Conservation (phyloP, 768 basidiomycete species). For the Ramaria rubella region DNA sequence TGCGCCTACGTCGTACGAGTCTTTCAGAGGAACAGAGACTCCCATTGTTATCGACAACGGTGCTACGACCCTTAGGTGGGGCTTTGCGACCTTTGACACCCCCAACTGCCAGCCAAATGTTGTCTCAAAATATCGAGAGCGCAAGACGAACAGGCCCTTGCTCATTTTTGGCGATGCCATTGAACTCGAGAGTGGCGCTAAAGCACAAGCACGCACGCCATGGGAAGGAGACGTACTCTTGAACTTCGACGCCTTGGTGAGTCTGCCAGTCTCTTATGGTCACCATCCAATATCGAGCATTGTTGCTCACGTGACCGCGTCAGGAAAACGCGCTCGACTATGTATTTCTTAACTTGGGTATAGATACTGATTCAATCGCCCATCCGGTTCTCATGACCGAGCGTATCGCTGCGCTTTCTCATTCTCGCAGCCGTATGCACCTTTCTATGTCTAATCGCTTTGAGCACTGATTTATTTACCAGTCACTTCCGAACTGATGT, state of each 20-base stretch:
- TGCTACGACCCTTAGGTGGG: constrained; percentile 74
- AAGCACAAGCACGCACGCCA: constrained; percentile 69
- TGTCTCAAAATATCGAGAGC: constrained; percentile 84
- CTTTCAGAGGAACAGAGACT: constrained; percentile 41
- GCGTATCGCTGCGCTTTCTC: constrained; percentile 77
- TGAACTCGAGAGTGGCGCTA: constrained; percentile 79
- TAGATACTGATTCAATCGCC: constrained; percentile 66
- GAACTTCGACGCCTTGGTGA: constrained; percentile 89
- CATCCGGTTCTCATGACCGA: constrained; percentile 96
- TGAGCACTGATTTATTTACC: constrained; percentile 2
- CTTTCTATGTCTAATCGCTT: neutral
- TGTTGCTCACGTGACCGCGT: neutral
- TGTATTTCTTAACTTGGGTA: constrained; percentile 79
- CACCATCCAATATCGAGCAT: neutral
- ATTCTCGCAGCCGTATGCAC: constrained; percentile 75
- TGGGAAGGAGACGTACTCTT: constrained; percentile 94
- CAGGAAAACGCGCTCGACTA: constrained; percentile 95
- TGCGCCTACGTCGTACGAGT: constrained; percentile 41
- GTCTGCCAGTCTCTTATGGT: constrained; percentile 25
- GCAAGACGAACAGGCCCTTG: constrained; percentile 75
- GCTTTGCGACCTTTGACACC: constrained; percentile 56
- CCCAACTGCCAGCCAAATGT: constrained; percentile 65
- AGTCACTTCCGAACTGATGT: constrained; percentile 96
- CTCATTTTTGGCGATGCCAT: constrained; percentile 84
- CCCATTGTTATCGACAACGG: constrained; percentile 90